Evolutionary conservation across 2,329 filamentous ascomycete species (phyloP), one percentile per base, ranked within the genome.

Genomic region (Ophiognomonia clavigignenti-juglandacearum): DNA sequence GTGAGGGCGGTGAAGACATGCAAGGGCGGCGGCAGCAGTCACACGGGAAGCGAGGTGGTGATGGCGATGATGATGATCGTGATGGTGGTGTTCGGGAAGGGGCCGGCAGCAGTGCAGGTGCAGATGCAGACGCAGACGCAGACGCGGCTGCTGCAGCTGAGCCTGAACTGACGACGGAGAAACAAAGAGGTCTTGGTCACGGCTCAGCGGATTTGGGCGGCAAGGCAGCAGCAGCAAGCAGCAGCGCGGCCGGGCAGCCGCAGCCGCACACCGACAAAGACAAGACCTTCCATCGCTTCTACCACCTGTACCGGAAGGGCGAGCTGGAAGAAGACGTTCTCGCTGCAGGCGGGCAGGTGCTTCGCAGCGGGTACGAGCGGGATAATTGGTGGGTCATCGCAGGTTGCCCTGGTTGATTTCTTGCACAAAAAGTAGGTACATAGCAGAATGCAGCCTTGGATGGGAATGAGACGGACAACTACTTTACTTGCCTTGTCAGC

Each of bases 321-420:
- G 93, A 98, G 70, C 72, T 98, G 49, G 90, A 96, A 62, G 75
- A 80, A 36, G 87, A 96, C 62, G 78, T 96, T 48, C 64, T 66
- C 42, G 74, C 77, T 14, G 91, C 85, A 18, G 90, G 90, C 16
- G 93, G 91, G 7, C 69, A 67, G 40, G 81, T 96, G 13, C 59
- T 93, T 20, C 83, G 88, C 55, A 82, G 81, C 50, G 93, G 93
- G 27, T 98, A 97, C 67, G 93, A 98, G 63, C 91, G 84, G 70
- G 93, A 97, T 63, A 98, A 98, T 69, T 97, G 93, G 93, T 98
- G 92, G 92, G 89, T 83, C 45, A 83, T 96, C 62, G 77, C 73
- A 48, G 64, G 42, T 29, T 45, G 32, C 7, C 11, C n/a, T n/a
- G n/a, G n/a, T n/a, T n/a, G n/a, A n/a, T n/a, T n/a, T n/a, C n/a